Percentiles rank a stretch among this genome's conserved stretches.
phyloP scores from a whole-genome alignment of 805 yeast species.

The Scheffersomyces amazonensis region DNA sequence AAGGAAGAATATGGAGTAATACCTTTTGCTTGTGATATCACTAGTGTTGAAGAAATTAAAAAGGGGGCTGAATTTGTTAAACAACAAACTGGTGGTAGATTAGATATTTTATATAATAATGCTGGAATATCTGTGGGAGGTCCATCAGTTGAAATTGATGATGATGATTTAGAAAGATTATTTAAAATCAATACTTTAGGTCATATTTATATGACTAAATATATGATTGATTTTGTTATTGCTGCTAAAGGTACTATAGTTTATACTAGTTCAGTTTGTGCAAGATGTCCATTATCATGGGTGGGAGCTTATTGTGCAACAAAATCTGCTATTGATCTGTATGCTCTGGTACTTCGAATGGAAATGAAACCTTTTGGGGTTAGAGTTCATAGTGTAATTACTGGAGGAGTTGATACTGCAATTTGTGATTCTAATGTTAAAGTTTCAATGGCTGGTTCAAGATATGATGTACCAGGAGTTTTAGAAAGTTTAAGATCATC shows the following conservation, averaged over 20 bases:
- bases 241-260: constrained; percentile 33
- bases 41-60: constrained; percentile 23
- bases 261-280: constrained; percentile 37
- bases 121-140: constrained; percentile 34
- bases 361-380: constrained; percentile 40
- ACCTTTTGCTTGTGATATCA: constrained; percentile 35
- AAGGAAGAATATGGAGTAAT: constrained; percentile 25
- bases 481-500: constrained; percentile 16
- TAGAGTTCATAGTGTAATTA: constrained; percentile 32
- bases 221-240: constrained; percentile 27
- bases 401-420: constrained; percentile 39
- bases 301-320: constrained; percentile 31
- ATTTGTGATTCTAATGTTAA: constrained; percentile 17
- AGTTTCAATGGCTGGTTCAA: constrained; percentile 9
- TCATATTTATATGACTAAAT: constrained; percentile 32
- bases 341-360: constrained; percentile 28
- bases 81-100: constrained; percentile 25
- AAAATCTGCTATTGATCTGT: constrained; percentile 38
- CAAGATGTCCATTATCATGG: constrained; percentile 32
- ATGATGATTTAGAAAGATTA: constrained; percentile 14
- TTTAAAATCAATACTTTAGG: constrained; percentile 38
- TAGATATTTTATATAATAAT: constrained; percentile 39
- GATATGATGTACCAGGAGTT: constrained; percentile 19
- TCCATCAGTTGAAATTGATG: constrained; percentile 28
- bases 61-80: constrained; percentile 17